These are phyloP conservation scores for Toxicodendron radicans DNA, from an alignment of 345 rosid genomes.

Conservation along the genomic window DNA sequence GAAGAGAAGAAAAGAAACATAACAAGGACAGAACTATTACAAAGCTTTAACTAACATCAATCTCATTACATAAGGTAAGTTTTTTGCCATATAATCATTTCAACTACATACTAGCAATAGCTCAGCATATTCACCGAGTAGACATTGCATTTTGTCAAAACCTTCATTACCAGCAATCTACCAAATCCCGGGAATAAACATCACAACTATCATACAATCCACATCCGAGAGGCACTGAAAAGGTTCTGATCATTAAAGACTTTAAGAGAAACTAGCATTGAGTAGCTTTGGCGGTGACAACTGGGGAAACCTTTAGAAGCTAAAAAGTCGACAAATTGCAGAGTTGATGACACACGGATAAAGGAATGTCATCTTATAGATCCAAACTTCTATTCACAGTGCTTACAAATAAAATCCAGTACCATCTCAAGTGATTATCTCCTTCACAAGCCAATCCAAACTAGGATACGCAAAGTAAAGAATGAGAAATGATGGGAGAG, in stretches of 20 bases:
- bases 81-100: slow-evolving; percentile 13
- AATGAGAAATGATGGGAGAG: slow-evolving; percentile 85
- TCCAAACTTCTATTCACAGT: slow-evolving; percentile 22
- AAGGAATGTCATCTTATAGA: slow-evolving; percentile 13
- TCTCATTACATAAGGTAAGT: slow-evolving; percentile 13
- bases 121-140: slow-evolving; percentile 3
- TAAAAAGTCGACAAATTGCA: slow-evolving; percentile 25
- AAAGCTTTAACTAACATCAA: slow-evolving; percentile 12
- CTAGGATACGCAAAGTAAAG: slow-evolving; percentile 85
- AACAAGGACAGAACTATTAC: not conserved
- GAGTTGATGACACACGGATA: not conserved
- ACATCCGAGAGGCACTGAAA: not conserved
- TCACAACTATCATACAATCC: slow-evolving; percentile 6
- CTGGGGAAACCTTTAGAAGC: slow-evolving; percentile 6
- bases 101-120: slow-evolving; percentile 20
- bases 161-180: not conserved
- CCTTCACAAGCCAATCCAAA: slow-evolving; percentile 89
- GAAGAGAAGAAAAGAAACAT: not conserved
- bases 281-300: slow-evolving; percentile 12
- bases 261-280: not conserved
- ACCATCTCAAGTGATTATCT: slow-evolving; percentile 59
- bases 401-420: slow-evolving; percentile 8
- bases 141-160: not conserved
- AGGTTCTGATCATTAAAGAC: not conserved
- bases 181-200: not conserved